Evolutionary conservation across 129 eudicot species (phyloP).

Genomic region (Calendula officinalis): DNA sequence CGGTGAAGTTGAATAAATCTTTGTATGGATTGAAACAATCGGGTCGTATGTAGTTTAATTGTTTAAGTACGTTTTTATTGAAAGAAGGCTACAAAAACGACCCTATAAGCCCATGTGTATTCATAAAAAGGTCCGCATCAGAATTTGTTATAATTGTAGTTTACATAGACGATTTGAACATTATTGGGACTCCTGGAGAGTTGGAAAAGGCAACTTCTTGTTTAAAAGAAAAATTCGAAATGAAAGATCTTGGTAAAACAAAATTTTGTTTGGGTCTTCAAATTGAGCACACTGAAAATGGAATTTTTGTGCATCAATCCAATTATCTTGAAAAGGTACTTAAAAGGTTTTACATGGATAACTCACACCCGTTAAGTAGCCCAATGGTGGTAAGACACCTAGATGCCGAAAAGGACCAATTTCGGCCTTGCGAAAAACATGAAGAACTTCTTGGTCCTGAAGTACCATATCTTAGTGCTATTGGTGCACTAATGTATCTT

Average conservation of each 20-base stretch:
- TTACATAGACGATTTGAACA: neutral
- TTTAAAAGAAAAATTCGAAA: neutral
- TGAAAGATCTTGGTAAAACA: constrained; percentile 4
- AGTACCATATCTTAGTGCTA: neutral
- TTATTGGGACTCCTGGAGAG: neutral
- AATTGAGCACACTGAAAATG: neutral
- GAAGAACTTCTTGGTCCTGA: neutral
- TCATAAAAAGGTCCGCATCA: neutral
- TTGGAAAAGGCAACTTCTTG: neutral
- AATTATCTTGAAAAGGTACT: neutral
- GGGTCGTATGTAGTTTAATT: too few relatives aligned
- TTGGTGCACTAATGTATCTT: neutral
- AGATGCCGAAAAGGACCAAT: neutral
- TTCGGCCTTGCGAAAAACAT: neutral
- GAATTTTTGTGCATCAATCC: neutral
- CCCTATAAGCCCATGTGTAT: neutral
- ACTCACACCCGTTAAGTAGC: neutral
- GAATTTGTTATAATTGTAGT: neutral
- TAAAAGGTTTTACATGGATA: neutral
- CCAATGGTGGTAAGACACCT: neutral
- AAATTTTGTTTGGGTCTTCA: neutral
- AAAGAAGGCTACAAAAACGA: too few relatives aligned
- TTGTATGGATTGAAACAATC: neutral
- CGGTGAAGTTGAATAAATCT: neutral
- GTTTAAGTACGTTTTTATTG: neutral